Conservation (phyloP, 352 stramenopile genomes). For the Pythium pyrilobum region DNA sequence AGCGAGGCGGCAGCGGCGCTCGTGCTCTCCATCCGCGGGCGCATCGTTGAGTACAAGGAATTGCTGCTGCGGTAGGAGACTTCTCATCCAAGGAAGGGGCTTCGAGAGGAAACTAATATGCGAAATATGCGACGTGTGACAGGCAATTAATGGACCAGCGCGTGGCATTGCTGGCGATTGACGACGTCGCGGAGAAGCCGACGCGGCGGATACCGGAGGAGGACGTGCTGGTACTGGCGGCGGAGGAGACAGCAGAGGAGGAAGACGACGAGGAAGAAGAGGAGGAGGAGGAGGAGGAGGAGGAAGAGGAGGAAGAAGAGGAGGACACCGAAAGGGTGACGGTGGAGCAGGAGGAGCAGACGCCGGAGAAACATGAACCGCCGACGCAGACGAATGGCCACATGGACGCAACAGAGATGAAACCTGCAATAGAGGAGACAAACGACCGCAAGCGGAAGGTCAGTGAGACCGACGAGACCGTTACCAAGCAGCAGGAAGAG, state of each 20-base stretch:
- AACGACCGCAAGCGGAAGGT: conserved; percentile 5
- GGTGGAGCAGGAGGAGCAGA: neutral
- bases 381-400: conserved; percentile 3
- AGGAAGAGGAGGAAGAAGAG: neutral
- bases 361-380: neutral
- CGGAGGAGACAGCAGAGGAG: neutral
- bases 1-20: conserved; percentile 27
- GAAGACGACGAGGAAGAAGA: conserved; percentile 13
- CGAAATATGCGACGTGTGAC: conserved; percentile 15
- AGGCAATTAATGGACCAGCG: conserved; percentile 65
- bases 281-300: conserved; percentile 3
- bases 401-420: conserved; percentile 11
- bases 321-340: conserved; percentile 2
- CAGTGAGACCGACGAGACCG: neutral
- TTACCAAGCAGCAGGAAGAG: neutral
- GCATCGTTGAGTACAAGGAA: conserved; percentile 73
- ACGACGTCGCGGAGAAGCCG: conserved; percentile 23
- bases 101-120: neutral
- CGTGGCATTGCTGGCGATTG: conserved; percentile 26
- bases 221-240: neutral
- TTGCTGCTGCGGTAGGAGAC: conserved; percentile 51
- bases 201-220: conserved; percentile 8
- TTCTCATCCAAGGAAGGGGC: neutral
- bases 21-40: conserved; percentile 45
- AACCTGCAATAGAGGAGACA: neutral